A percentile compares a stretch with the other conserved stretches of the same genome.
Evolutionary conservation across 2,329 filamentous ascomycete species (phyloP).

Genomic region (Scleromitrula shiraiana): DNA sequence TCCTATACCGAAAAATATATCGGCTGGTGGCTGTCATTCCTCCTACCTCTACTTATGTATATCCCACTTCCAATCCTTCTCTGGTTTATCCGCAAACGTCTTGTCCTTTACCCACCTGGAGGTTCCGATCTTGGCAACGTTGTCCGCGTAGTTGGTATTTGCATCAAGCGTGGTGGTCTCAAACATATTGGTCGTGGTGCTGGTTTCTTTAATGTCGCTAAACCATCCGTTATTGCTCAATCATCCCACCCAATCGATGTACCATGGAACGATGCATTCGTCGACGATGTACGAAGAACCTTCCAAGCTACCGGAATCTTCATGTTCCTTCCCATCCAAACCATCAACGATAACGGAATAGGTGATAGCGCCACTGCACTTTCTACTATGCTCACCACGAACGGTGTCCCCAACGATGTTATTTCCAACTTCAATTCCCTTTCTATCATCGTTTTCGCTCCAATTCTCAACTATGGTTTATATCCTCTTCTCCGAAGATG

Average conservation of each 20-base stretch:
- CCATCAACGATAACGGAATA: conserved; percentile 35
- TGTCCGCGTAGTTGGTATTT: conserved; percentile 35
- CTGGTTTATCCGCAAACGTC: conserved; percentile 33
- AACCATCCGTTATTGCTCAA: conserved; percentile 54
- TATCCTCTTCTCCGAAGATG: conserved; percentile 60
- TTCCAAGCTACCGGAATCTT: conserved; percentile 64
- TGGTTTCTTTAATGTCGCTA: conserved; percentile 58
- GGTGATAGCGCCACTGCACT: conserved; percentile 42
- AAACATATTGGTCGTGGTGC: conserved; percentile 46
- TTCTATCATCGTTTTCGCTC: conserved; percentile 65
- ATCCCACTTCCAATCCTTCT: conserved; percentile 47
- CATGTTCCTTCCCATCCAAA: conserved; percentile 41
- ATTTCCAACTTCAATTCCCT: conserved; percentile 71
- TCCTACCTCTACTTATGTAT: conserved; percentile 50
- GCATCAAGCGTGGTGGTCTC: conserved; percentile 49
- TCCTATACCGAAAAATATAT: conserved; percentile 37
- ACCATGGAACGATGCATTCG: conserved; percentile 75
- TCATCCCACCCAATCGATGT: conserved; percentile 56
- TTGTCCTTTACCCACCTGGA: conserved; percentile 38
- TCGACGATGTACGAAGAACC: conserved; percentile 67
- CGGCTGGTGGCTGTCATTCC: conserved; percentile 43
- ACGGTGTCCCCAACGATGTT: conserved; percentile 70
- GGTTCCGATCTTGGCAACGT: conserved; percentile 40
- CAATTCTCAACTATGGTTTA: conserved; percentile 56
- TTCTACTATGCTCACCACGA: conserved; percentile 52